Base-by-base conservation (phyloP, 2,329 filamentous ascomycete genomes). In the Pseudogymnoascus sp. region DNA sequence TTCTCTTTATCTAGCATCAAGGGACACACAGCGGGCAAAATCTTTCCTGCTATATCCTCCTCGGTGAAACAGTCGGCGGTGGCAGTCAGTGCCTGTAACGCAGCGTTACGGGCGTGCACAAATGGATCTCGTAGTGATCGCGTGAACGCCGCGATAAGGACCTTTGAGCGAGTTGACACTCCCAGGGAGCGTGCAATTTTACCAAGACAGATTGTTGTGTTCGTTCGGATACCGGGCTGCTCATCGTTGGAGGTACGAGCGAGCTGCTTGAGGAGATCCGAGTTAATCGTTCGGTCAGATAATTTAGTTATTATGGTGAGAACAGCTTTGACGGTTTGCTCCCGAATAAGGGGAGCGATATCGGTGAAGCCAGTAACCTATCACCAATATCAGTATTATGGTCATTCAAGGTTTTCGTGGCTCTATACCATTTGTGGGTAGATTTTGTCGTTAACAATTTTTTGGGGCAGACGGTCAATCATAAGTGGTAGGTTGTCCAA, bases 191-290 rank as follows among this genome's bases (percentile, higher is more conserved):
- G 92, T 12, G 94, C 92, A 67, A 99, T 97, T 70, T 97, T 97
- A 20, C 94, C 94, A 0, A 99, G 77, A 71, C 93, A 97, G 61
- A 99, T 99, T 1, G 94, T 99, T 0, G 94, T 99, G 72, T 99
- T 99, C 7, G 94, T 99, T 64, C 94, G 85, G 66, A 99, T 99
- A 0, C 94, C 94, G 1, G 94, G 91, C 70, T 99, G 93, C 68
- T 97, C 94, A 65, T 99, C 94, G 68, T 97, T 99, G 50, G 94
- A 91, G 1, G 93, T 97, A 73, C 96, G 97, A 43, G 94, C 94
- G 28, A 99, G 81, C 70, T 96, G 88, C 68, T 89, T 89, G 20
- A 99, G 78, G 9, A 99, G 80, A 67, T 99, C 94, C 60, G 94
- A 93, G 67, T 99, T 99, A 67, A 97, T 87, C 6, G 89, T 89